Conservation (phyloP, 345 rosid genomes). For the Eucalyptus guilfoylei region DNA sequence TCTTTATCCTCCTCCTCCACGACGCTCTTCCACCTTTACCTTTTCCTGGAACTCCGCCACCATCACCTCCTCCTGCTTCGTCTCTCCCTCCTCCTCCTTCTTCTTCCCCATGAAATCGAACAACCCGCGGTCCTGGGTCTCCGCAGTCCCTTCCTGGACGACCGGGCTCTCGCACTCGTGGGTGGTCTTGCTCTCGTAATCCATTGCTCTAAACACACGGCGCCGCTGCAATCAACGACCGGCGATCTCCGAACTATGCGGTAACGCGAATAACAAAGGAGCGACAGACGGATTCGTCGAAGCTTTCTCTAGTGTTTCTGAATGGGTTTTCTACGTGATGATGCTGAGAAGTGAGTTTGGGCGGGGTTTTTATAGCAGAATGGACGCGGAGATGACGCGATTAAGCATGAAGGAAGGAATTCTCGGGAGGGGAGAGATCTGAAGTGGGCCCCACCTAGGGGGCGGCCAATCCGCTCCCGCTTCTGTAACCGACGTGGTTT, state of each 20-base stretch:
- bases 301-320: not conserved
- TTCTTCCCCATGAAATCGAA: slow-evolving; percentile 77
- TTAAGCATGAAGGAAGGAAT: not conserved
- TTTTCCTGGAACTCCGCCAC: slow-evolving; percentile 55
- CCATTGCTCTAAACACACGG: not conserved
- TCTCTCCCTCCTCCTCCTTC: slow-evolving; percentile 36
- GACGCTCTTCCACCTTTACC: not conserved
- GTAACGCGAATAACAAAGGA: not conserved
- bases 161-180: slow-evolving; percentile 28
- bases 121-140: slow-evolving; percentile 63
- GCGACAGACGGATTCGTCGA: not conserved
- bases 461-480: not conserved
- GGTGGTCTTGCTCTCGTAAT: slow-evolving; percentile 16
- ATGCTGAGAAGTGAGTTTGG: accelerated
- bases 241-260: not conserved
- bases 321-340: not conserved
- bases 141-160: slow-evolving; percentile 9
- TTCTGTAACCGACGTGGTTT: slow-evolving; percentile 16
- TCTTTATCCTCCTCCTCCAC: slow-evolving; percentile 13
- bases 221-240: not conserved
- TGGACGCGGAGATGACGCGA: slow-evolving; percentile 26
- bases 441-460: not conserved
- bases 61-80: slow-evolving; percentile 37
- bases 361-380: slow-evolving; percentile 10
- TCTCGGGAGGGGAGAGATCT: not conserved